Evolutionary conservation across 306 rosid genomes (phyloP), one percentile per base, ranked within the genome.

Genomic region (Prosopis cineraria): DNA sequence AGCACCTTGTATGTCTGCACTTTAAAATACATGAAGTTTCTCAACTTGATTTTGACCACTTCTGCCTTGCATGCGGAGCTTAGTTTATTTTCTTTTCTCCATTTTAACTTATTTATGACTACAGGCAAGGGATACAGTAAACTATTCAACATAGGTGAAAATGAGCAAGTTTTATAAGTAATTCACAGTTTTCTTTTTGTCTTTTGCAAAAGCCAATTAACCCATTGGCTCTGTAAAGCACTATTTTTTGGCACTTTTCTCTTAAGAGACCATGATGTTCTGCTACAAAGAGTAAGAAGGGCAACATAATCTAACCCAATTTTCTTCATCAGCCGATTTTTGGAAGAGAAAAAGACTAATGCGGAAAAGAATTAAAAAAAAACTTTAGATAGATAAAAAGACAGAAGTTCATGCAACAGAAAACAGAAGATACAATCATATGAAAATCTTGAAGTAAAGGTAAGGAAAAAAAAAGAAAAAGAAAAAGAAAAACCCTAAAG

Each of bases 261-360:
- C 24, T 53, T 53, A n/a, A 31, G 30, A 53, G 14, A 22, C 13
- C 31, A 20, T 53, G 27, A 53, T 20, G 7, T 53, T 20, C 11
- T 20, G 13, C 8, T 20, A 53, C 30, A 50, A 52, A 16, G 20
- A 14, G 24, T 27, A 19, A 36, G 68, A 47, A 30, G 37, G 6
- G 39, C 47, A 65, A 14, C 56, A 37, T 37, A 66, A 77, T 24
- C 56, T 64, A 77, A 34, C 6, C 64, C 78, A 50, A 47, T 50
- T 39, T 40, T 75, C 78, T 34, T 65, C 64, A 39, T 40, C 59
- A 68, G 53, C 56, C 25, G 39, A 53, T 53, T 40, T 6, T 17
- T 30, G 68, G 59, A 68, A 13, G 44, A 25, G 40, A 37, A 41
- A 20, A 34, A 48, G 25, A 6, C 27, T 29, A 29, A 53, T 40